Conservation (phyloP, 306 rosid species). For the Cicer bijugum region DNA sequence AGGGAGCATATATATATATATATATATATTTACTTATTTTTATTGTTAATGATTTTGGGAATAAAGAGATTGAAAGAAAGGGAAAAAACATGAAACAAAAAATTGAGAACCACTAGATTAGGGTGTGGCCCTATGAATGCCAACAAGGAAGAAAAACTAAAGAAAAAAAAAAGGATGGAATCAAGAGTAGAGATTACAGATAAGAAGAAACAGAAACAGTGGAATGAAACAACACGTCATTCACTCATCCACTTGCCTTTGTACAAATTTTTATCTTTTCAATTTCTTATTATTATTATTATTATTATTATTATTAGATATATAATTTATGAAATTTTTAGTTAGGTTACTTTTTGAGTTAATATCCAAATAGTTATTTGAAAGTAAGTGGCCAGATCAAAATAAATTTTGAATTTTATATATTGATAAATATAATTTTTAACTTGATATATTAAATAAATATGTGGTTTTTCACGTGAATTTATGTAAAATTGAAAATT, state of each 20-base stretch:
- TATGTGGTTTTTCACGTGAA: too few species aligned
- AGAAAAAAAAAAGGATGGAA: constrained; percentile 4
- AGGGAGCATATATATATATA: neutral
- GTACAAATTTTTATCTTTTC: too few species aligned
- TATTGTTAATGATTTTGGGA: neutral
- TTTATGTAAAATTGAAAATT: too few species aligned
- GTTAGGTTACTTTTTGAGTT: too few species aligned
- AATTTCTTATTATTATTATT: too few species aligned
- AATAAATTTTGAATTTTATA: too few species aligned
- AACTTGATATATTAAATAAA: too few species aligned
- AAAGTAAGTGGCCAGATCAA: too few species aligned
- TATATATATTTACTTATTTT: neutral
- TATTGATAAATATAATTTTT: too few species aligned
- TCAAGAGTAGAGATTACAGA: neutral
- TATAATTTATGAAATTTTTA: too few species aligned
- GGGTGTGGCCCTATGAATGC: constrained; percentile 64
- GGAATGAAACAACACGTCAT: constrained; percentile 29
- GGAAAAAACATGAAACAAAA: constrained; percentile 1
- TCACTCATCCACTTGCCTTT: neutral
- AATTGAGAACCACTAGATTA: constrained; percentile 60
- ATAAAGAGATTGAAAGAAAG: neutral
- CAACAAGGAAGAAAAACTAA: constrained; percentile 50
- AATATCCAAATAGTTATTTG: too few species aligned
- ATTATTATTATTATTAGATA: too few species aligned
- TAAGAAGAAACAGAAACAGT: neutral